Evolutionary conservation across 2,329 filamentous ascomycete species (phyloP), one percentile per base, ranked within the genome.

Genomic region (Colletotrichum tabaci): DNA sequence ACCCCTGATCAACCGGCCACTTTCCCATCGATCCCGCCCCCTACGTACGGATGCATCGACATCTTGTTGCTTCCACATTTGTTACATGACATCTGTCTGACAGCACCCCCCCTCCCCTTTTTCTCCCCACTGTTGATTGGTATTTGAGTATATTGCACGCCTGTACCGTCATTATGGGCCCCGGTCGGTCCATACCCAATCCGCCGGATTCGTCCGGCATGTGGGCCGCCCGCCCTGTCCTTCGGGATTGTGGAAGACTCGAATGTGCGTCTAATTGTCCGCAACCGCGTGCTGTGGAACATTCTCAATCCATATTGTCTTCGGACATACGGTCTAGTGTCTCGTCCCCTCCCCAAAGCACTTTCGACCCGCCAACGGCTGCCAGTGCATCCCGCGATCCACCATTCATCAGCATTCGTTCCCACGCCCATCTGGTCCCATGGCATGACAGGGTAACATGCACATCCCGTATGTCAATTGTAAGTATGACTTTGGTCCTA

Each of bases 221-320:
- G 61, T 69, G 66, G 66, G 52, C 26, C 49, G 38, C 38, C 8
- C 53, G 21, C 30, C 61, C 61, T 53, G 61, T 49, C 46, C 35
- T 65, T 69, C 53, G 61, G 66, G 57, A 66, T 69, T 53, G 26
- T 69, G 52, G 66, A 47, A 69, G 23, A 64, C 50, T 46, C n/a
- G 23, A 66, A 60, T 53, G 61, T 69, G 66, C 61, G 66, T 66
- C 61, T 69, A 63, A 52, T 44, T 40, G 61, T 62, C 61, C 53
- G 61, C 23, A 53, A 46, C 49, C 47, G 38, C 49, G 61, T 42
- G 21, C 30, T 23, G 12, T 35, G 61, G 35, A 55, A 52, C 61
- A 63, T 21, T 46, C 38, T 12, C 42, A n/a, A 35, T 21, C 13
- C 21, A 26, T 62, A 53, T 49, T 49, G 61, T 18, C 26, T 40